Evolutionary conservation across 2,329 filamentous ascomycete genomes (phyloP), one percentile per base, ranked within the genome.

Genomic region (Sporothrix humicola): DNA sequence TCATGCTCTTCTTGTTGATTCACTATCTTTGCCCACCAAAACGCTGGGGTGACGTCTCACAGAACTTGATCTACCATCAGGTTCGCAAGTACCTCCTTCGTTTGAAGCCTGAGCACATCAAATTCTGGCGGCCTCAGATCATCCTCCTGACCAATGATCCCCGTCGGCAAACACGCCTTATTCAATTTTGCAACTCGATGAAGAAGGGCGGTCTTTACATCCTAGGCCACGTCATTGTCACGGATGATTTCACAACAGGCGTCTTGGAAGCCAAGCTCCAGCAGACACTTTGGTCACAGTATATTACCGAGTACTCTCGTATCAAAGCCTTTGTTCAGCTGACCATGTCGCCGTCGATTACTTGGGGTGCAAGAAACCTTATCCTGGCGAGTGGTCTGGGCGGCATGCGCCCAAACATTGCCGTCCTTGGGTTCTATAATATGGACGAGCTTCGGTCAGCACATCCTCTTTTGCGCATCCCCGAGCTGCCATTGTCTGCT

Each of bases 261-360:
- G 92, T 97, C 9, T 89, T 93, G 5, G 94, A 97, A 81, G 93
- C 93, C 3, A 92, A 92, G 75, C 85, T 91, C 23, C 93, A 97
- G 79, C 93, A 97, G 79, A 88, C 89, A 13, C 89, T 92, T 0
- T 96, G 94, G 94, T 92, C 92, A 37, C 94, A 92, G 77, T 95
- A 95, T 76, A 95, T 97, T 65, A 86, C 85, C 0, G 93, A 97
- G 78, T 94, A 90, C 76, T 94, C 93, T 0, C 91, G 89, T 77
- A 94, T 97, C 79, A 97, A 97, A 81, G 94, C 94, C 0, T 97
- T 97, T 79, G 91, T 97, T 13, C 95, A 97, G 77, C 88, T 97
- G 70, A 90, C 92, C 15, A 93, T 97, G 80, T 93, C 93, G 0
- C 94, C 94, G 0, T 89, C 90, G 2, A 89, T 95, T 44, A 94